These are phyloP conservation scores for Candida chilensis DNA, from an alignment of 805 yeast species.

Conservation along the genomic window DNA sequence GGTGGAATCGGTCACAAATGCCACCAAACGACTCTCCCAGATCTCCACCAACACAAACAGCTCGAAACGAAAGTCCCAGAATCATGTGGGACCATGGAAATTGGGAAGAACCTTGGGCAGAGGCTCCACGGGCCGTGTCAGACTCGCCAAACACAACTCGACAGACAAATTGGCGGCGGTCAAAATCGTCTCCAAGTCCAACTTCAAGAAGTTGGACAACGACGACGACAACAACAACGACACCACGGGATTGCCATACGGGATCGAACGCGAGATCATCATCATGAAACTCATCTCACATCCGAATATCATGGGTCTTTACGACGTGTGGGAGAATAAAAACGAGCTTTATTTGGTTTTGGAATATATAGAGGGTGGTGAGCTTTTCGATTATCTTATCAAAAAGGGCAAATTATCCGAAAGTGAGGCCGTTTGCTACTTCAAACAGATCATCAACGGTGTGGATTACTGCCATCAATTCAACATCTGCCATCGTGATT, in stretches of 20 bases:
- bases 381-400: conserved; percentile 83
- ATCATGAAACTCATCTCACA: conserved; percentile 77
- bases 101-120: conserved; percentile 90
- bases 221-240: conserved; percentile 34
- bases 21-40: conserved; percentile 41
- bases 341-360: conserved; percentile 77
- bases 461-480: conserved; percentile 79
- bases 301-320: conserved; percentile 68
- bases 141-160: conserved; percentile 78
- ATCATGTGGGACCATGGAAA: conserved; percentile 92
- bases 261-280: conserved; percentile 80
- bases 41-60: conserved; percentile 31
- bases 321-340: conserved; percentile 84
- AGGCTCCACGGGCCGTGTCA: conserved; percentile 94
- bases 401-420: conserved; percentile 86
- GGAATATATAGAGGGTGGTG: conserved; percentile 97
- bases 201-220: conserved; percentile 41
- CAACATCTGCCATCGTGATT: conserved; percentile 82
- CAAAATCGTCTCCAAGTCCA: conserved; percentile 86
- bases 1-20: conserved; percentile 34
- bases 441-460: conserved; percentile 78
- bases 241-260: conserved; percentile 61
- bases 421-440: conserved; percentile 82
- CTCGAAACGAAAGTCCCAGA: conserved; percentile 35
- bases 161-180: conserved; percentile 93